Percentiles rank a stretch among this genome's conserved stretches.
Conservation (phyloP, 176 grass and related monocot genomes). For the Secale cereale region DNA sequence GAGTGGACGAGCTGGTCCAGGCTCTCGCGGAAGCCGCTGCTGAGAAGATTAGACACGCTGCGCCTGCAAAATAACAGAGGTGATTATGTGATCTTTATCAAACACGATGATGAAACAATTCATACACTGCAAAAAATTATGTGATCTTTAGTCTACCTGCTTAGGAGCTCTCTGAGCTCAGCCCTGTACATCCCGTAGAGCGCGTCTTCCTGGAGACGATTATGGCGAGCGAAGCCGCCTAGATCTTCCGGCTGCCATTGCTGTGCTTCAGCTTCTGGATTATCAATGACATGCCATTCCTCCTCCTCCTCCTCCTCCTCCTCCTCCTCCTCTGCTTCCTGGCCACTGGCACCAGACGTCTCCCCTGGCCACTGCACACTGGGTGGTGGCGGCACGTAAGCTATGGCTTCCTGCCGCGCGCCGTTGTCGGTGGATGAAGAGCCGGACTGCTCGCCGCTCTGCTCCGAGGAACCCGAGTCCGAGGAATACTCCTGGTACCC, state of each 20-base stretch:
- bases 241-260: conserved; percentile 36
- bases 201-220: conserved; percentile 36
- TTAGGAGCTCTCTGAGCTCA: conserved; percentile 87
- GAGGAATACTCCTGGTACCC: conserved; percentile 35
- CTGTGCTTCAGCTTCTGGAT: conserved; percentile 33
- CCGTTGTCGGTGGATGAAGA: neutral
- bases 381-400: neutral
- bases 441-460: conserved; percentile 9
- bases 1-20: conserved; percentile 90
- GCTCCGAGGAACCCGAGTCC: conserved; percentile 29
- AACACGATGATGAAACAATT: neutral
- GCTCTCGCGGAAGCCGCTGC: conserved; percentile 72
- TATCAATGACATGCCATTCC: conserved; percentile 63
- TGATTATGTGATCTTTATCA: neutral
- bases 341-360: neutral
- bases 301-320: conserved; percentile 51
- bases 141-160: conserved; percentile 26
- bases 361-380: conserved; percentile 26
- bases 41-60: conserved; percentile 88
- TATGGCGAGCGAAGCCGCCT: neutral
- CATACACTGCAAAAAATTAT: no score
- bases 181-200: conserved; percentile 43
- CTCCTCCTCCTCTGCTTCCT: conserved; percentile 45
- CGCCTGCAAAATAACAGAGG: conserved; percentile 44
- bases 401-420: neutral